Base-by-base conservation (phyloP, 352 stramenopile genomes). In the Pythium myriotylum region DNA sequence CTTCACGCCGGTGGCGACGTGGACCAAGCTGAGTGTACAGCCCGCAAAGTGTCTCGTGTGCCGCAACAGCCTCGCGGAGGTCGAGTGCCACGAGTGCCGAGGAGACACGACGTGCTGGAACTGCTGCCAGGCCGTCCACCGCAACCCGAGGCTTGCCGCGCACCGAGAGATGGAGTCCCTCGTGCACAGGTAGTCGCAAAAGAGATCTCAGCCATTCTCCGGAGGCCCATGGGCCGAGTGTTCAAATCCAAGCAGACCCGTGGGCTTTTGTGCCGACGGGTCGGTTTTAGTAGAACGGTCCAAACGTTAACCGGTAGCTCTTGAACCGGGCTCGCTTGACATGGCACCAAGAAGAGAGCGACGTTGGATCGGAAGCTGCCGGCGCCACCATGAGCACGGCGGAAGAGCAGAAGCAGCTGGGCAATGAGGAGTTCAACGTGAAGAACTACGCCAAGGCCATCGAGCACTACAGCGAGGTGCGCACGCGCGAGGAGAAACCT, bases 391-490 rank as follows among this genome's bases (percentile, higher is more conserved):
- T 66, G 59, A 66, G 59, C 59, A 58, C 59, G 20, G 59, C 59
- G 29, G 59, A 66, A 35, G 59, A 66, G 32, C 59, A 66, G 59
- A 66, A 66, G 59, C 45, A 59, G 29, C 73, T 94, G 27, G 85
- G 85, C 23, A 94, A 94, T 60, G 82, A 92, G 42, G 85, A 94
- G 66, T 94, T 94, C 67, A 94, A 91, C 57, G 60, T 80, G 45
- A 94, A 94, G 69, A 91, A 88, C 78, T 93, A 90, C 50, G 81
- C 77, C 65, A 88, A 90, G 64, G 84, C 84, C 42, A 72, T 90
- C 54, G 78, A 88, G 59, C 79, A 82, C 61, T 93, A 93, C 73
- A 84, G 76, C 24, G 79, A 93, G 80, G 84, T 88, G 51, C 32
- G 16, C 2, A 20, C 19, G 40, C 10, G 22, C 1, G 16, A 0